Evolutionary conservation across 345 rosid genomes (phyloP).

Genomic region (Gossypium turneri): DNA sequence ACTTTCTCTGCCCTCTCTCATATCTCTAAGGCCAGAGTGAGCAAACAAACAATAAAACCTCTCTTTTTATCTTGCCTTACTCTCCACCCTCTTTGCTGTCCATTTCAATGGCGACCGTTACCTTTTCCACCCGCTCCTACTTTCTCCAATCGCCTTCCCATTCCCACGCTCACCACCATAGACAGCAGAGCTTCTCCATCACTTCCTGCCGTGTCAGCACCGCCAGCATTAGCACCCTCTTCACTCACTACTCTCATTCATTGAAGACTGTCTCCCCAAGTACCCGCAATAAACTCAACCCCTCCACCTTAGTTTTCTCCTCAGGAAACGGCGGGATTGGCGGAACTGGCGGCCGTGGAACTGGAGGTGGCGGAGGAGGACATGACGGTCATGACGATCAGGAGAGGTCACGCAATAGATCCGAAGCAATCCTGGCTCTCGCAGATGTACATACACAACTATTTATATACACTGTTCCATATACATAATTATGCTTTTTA

Average conservation of each 20-base stretch:
- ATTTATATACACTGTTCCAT: background rate
- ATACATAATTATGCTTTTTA: background rate
- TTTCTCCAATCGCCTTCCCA: constrained; percentile 8
- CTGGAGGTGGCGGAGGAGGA: constrained; percentile 17
- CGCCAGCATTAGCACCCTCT: constrained; percentile 10
- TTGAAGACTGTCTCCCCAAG: background rate
- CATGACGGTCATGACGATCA: constrained; percentile 24
- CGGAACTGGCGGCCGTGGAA: constrained; percentile 21
- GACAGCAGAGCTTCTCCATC: constrained; percentile 10
- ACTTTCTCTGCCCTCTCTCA: background rate
- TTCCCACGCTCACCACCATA: constrained; percentile 20
- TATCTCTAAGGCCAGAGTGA: background rate
- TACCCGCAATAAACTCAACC: constrained; percentile 8
- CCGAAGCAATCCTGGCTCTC: constrained; percentile 43
- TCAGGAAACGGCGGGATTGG: constrained; percentile 33
- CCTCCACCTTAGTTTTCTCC: constrained; percentile 17
- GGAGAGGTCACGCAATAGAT: constrained; percentile 34
- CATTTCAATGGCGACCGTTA: constrained; percentile 29
- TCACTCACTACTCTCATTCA: constrained; percentile 17
- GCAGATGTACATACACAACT: constrained; percentile 30
- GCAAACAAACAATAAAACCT: background rate
- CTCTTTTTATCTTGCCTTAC: background rate
- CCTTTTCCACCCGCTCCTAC: constrained; percentile 27
- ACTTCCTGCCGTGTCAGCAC: constrained; percentile 12
- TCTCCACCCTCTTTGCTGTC: background rate